Base-by-base conservation (phyloP, 169 alveolate genomes). In the Theileria luwenshuni region DNA sequence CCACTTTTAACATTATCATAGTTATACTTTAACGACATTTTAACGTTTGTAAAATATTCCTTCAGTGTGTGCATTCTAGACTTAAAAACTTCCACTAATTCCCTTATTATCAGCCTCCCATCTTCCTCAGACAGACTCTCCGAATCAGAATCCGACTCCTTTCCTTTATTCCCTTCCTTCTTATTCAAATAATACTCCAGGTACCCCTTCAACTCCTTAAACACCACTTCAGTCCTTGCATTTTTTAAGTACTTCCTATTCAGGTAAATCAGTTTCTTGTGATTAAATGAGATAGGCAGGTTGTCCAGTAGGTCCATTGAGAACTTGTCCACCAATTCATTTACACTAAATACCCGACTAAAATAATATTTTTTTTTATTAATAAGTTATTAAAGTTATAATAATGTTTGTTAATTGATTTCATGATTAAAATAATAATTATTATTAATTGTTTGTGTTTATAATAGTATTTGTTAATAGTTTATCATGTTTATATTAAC, bases 201-300 rank as follows among this genome's bases (percentile, higher is more conserved):
- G 12, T 51, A 27, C 12, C 12, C 10, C 25, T 23, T 23, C 28
- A 51, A 27, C 33, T 62, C 72, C n/a, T 41, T 5, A 17, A 35
- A 17, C 21, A 62, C 5, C 35, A 13, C 33, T 23, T 62, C 45
- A 62, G 13, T 62, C 2, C 32, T 17, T 21, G 69, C 28, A 23
- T 35, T 69, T 64, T 23, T 5, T 21, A 79, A 38, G 54, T 79
- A 79, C 27, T 19, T 19, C 51, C 65, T 61, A 62, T 79, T 79
- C 27, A 79, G 67, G 83, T 77, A 64, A 41, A 43, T 30, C 15
- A 79, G 71, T 71, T 72, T 79, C 12, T 35, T 41, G 27, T 68
- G 42, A 68, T 79, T 68, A 48, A 79, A 79, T 23, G 63, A 21
- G 19, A 62, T 72, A 8, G 86, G 86, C 15, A 60, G 51, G 17